These are phyloP conservation scores for Penicillium sp. DNA, from an alignment of 2,329 filamentous ascomycete genomes.

Conservation along the genomic window DNA sequence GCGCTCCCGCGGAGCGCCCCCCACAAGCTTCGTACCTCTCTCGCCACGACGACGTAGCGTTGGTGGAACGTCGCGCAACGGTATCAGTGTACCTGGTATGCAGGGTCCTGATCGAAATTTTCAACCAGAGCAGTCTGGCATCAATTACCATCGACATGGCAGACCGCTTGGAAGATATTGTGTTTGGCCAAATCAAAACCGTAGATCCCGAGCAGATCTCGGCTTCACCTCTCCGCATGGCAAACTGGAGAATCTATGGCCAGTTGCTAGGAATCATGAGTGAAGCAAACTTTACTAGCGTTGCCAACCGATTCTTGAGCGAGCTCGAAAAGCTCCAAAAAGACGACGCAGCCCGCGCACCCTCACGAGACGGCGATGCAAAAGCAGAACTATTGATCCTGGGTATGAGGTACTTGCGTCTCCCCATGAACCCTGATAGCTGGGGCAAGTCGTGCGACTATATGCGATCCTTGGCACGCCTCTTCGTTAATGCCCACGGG, in stretches of 20 bases:
- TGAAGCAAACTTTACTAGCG: constrained; percentile 82
- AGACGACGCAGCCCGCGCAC: constrained; percentile 61
- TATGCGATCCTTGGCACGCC: constrained; percentile 75
- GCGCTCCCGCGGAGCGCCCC: constrained; percentile 31
- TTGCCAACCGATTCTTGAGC: constrained; percentile 77
- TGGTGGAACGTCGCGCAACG: constrained; percentile 86
- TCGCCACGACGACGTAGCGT: constrained; percentile 71
- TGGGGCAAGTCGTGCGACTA: constrained; percentile 92
- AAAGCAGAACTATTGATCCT: constrained; percentile 85
- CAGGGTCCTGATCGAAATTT: constrained; percentile 89
- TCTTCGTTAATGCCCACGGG: constrained; percentile 85
- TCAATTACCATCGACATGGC: constrained; percentile 90
- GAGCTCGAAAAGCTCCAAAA: constrained; percentile 80
- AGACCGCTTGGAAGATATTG: constrained; percentile 90
- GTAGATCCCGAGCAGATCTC: constrained; percentile 78
- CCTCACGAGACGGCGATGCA: constrained; percentile 68
- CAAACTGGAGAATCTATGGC: constrained; percentile 95
- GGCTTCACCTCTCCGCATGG: constrained; percentile 76
- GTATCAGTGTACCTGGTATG: constrained; percentile 97
- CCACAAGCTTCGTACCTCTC: constrained; percentile 40
- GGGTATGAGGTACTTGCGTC: constrained; percentile 86
- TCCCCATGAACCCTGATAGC: constrained; percentile 72
- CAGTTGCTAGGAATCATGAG: constrained; percentile 96
- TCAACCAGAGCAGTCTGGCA: constrained; percentile 81
- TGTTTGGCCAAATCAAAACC: constrained; percentile 91